A percentile compares a stretch with the other conserved stretches of the same genome.
Evolutionary conservation across 345 rosid genomes (phyloP).

Genomic region (Camelina sativa): DNA sequence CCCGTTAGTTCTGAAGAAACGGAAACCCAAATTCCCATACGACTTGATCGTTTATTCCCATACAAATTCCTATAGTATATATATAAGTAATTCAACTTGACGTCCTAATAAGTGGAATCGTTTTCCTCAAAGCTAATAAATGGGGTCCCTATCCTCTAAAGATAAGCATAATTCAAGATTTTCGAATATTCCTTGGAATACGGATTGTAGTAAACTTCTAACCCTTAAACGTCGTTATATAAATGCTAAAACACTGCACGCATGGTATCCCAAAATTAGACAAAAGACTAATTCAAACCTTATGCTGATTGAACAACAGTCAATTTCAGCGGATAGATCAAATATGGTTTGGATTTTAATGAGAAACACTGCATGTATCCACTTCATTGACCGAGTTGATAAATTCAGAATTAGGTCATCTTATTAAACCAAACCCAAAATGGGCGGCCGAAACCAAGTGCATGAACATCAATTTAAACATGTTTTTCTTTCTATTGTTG

Average conservation of each 20-base stretch:
- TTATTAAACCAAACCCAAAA: slow-evolving; percentile 3
- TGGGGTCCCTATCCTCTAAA: slow-evolving; percentile 30
- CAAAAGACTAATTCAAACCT: not conserved
- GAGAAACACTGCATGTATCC: slow-evolving; percentile 17
- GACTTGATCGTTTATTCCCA: not conserved
- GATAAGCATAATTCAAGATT: slow-evolving; percentile 29
- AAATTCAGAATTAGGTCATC: not conserved
- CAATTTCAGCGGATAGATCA: not conserved
- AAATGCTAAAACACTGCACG: not conserved
- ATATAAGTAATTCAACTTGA: slow-evolving; percentile 12
- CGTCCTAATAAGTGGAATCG: slow-evolving; percentile 22
- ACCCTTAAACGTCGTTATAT: slow-evolving; percentile 1
- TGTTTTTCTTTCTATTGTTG: slow-evolving; percentile 1
- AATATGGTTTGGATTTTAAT: not conserved
- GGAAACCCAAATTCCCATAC: slow-evolving; percentile 2
- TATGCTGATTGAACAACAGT: not conserved
- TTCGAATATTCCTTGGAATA: slow-evolving; percentile 30
- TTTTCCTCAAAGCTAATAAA: slow-evolving; percentile 28
- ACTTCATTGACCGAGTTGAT: slow-evolving; percentile 15
- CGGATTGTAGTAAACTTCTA: not conserved
- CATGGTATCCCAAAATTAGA: not conserved
- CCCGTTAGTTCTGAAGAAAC: slow-evolving; percentile 4
- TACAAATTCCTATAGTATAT: not conserved
- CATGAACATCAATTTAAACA: slow-evolving; percentile 39
- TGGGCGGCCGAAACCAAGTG: slow-evolving; percentile 27